Conservation (phyloP, 2,329 filamentous ascomycete species). For the Chalara sp. region DNA sequence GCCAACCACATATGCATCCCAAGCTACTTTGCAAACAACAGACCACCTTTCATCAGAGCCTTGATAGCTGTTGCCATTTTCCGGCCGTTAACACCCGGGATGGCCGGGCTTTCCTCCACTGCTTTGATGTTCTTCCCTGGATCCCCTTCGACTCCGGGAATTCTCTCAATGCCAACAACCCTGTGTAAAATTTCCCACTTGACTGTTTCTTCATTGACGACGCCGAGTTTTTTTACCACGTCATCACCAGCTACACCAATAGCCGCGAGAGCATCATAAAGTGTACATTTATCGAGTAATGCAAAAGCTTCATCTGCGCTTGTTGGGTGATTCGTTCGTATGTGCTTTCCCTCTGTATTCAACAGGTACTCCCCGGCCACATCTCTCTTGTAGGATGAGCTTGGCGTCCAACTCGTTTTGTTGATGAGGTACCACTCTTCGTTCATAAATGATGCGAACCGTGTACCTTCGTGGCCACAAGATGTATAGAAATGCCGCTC, state of each 20-base stretch:
- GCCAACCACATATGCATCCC: too few relatives aligned
- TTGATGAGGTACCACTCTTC: conserved; percentile 18
- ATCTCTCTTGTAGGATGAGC: background rate
- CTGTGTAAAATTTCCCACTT: background rate
- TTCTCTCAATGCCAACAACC: background rate
- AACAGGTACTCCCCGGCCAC: background rate
- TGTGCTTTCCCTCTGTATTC: conserved; percentile 1
- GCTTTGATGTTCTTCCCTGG: background rate
- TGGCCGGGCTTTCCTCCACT: background rate
- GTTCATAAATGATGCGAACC: conserved; percentile 16
- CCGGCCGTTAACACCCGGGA: background rate
- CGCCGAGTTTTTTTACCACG: conserved; percentile 11
- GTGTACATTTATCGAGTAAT: conserved; percentile 19
- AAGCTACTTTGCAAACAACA: background rate
- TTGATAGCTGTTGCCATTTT: background rate
- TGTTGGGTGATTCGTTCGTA: conserved; percentile 3
- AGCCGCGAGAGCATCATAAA: conserved; percentile 24
- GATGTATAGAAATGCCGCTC: conserved; percentile 21
- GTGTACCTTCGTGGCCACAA: conserved; percentile 2
- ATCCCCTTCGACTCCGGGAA: too few relatives aligned
- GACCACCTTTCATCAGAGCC: background rate
- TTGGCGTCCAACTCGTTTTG: conserved; percentile 16
- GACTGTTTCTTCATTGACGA: conserved; percentile 3
- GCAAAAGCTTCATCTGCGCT: conserved; percentile 15
- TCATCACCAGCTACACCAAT: conserved; percentile 20